phyloP scores from a whole-genome alignment of 345 rosid species.

The Dipteronia dyeriana region DNA sequence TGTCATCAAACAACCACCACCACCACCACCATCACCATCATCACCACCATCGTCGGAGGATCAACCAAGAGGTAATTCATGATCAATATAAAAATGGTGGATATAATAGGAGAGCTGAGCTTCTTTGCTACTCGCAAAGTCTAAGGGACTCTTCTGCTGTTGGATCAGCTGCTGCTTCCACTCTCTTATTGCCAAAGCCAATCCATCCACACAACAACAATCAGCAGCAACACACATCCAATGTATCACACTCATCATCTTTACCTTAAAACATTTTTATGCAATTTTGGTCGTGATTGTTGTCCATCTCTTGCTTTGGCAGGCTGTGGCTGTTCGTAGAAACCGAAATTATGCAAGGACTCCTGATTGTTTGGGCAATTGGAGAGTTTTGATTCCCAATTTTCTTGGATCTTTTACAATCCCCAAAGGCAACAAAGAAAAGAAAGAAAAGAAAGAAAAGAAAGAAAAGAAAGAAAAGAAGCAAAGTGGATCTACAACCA shows the following conservation, averaged over 20 bases:
- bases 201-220: constrained; percentile 16
- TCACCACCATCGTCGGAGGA: constrained; percentile 14
- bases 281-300: not conserved
- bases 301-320: constrained; percentile 10
- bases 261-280: not conserved
- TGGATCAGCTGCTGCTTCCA: too few relatives aligned
- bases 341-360: constrained; percentile 19
- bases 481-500: constrained; percentile 18
- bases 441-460: constrained; percentile 13
- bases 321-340: constrained; percentile 27
- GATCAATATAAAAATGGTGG: constrained; percentile 22
- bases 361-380: constrained; percentile 39
- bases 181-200: constrained; percentile 26
- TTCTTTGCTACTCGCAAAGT: constrained; percentile 42
- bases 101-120: constrained; percentile 45
- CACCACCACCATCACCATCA: constrained; percentile 25
- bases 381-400: constrained; percentile 30
- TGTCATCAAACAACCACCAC: constrained; percentile 10
- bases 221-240: constrained; percentile 20
- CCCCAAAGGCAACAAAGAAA: constrained; percentile 26
- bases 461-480: constrained; percentile 25
- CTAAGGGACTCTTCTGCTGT: constrained; percentile 42
- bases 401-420: constrained; percentile 31
- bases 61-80: constrained; percentile 11
- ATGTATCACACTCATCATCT: constrained; percentile 20